Conservation (phyloP, 768 basidiomycete genomes). For the Multifurca ochricompacta region DNA sequence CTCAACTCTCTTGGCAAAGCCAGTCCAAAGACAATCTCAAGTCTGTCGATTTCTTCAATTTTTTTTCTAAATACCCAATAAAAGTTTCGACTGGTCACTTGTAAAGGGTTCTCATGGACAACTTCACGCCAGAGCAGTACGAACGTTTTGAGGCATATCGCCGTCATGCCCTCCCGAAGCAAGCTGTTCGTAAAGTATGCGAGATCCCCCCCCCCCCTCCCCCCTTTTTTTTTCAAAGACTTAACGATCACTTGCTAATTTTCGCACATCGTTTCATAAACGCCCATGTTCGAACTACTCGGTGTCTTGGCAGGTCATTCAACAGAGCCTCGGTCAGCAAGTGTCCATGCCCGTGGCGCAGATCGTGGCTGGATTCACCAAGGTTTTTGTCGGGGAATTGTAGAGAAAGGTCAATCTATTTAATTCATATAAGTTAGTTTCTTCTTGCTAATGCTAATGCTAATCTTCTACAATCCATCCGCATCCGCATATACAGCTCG, state of each 20-base stretch:
- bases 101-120: slow-evolving; percentile 83
- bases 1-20: slow-evolving; percentile 75
- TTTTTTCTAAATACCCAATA: background rate
- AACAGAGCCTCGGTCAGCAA: slow-evolving; percentile 71
- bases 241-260: too few relatives aligned
- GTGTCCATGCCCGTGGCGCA: slow-evolving; percentile 84
- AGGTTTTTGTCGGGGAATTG: slow-evolving; percentile 92
- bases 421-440: too few relatives aligned
- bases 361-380: slow-evolving; percentile 81
- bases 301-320: slow-evolving; percentile 54
- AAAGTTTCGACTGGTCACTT: background rate
- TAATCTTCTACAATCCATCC: too few relatives aligned
- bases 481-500: slow-evolving; percentile 47
- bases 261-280: background rate
- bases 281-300: slow-evolving; percentile 1
- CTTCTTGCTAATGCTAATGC: too few relatives aligned
- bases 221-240: too few relatives aligned
- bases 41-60: slow-evolving; percentile 32
- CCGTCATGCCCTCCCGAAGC: slow-evolving; percentile 75
- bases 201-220: background rate
- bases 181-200: slow-evolving; percentile 68
- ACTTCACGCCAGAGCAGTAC: slow-evolving; percentile 75
- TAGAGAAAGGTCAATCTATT: slow-evolving; percentile 84
- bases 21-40: slow-evolving; percentile 85
- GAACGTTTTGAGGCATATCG: slow-evolving; percentile 87